Conservation (phyloP, 2,329 filamentous ascomycete species). For the Cytospora mali region DNA sequence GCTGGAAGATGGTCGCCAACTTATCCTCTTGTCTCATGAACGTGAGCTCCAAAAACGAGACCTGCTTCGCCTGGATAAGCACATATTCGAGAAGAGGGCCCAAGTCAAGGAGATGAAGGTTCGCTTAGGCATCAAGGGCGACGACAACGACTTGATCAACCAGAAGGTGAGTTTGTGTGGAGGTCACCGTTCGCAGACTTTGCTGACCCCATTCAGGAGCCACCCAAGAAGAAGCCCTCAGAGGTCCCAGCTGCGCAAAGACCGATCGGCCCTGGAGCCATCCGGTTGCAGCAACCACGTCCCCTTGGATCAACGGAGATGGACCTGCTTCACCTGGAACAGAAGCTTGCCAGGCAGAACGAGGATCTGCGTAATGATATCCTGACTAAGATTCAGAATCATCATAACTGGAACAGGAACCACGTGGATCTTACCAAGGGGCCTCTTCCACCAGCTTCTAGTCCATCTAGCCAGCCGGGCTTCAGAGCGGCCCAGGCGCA, state of each 20-base stretch:
- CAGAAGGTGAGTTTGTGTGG: constrained; percentile 69
- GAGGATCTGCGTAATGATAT: constrained; percentile 81
- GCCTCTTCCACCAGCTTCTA: constrained; percentile 77
- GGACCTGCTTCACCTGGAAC: constrained; percentile 76
- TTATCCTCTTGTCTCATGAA: constrained; percentile 76
- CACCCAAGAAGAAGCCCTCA: constrained; percentile 32
- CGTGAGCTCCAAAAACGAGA: constrained; percentile 82
- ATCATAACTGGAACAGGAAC: constrained; percentile 88
- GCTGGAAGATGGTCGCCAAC: constrained; percentile 82
- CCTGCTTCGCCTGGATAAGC: constrained; percentile 71
- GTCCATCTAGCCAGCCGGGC: constrained; percentile 61
- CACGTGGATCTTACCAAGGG: constrained; percentile 86
- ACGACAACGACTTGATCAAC: constrained; percentile 93
- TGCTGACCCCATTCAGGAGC: constrained; percentile 23
- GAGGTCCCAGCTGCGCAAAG: constrained; percentile 58
- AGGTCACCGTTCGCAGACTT: neutral
- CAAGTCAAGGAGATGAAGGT: constrained; percentile 87
- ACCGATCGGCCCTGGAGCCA: constrained; percentile 44
- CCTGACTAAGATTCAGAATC: constrained; percentile 83
- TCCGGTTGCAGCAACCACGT: constrained; percentile 22
- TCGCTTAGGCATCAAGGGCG: constrained; percentile 83
- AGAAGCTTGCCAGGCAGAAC: constrained; percentile 79
- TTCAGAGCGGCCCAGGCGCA: constrained; percentile 75
- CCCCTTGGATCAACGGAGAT: constrained; percentile 69
- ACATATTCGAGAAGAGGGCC: constrained; percentile 80